Conservation (phyloP, 2,329 filamentous ascomycete genomes). For the Exophiala oligosperma region DNA sequence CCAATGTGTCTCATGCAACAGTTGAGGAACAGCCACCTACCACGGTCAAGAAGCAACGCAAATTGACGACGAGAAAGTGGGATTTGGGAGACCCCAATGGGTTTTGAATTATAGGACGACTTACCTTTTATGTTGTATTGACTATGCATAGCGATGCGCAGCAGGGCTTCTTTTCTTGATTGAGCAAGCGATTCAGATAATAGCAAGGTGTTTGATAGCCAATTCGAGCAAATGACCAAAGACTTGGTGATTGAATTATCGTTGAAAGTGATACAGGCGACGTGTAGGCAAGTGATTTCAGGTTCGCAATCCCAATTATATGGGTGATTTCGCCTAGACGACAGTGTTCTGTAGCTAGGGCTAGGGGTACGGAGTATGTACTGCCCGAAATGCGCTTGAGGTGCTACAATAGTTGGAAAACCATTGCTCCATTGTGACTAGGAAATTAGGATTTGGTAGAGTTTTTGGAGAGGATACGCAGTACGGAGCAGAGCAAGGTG, state of each 20-base stretch:
- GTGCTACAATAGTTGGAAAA: too few relatives aligned
- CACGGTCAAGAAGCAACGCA: conserved; percentile 42
- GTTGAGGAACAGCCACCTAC: conserved; percentile 27
- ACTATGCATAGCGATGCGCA: neutral
- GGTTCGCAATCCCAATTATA: too few relatives aligned
- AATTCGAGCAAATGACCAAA: neutral
- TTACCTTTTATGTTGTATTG: neutral
- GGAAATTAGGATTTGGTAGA: too few relatives aligned
- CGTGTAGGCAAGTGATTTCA: too few relatives aligned
- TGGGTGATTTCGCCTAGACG: too few relatives aligned
- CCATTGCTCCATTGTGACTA: too few relatives aligned
- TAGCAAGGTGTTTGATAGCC: neutral
- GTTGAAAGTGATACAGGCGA: too few relatives aligned
- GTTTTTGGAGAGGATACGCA: too few relatives aligned
- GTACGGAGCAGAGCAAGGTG: too few relatives aligned
- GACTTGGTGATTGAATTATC: neutral
- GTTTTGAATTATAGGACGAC: conserved; percentile 21
- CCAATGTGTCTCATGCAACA: conserved; percentile 13
- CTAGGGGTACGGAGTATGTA: too few relatives aligned
- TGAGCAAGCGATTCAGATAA: neutral
- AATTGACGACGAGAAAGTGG: conserved; percentile 49
- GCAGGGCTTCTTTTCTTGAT: neutral
- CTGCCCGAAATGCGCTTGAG: too few relatives aligned
- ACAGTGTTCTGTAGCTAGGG: too few relatives aligned
- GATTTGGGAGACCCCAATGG: conserved; percentile 47